phyloP scores from a whole-genome alignment of 2,329 filamentous ascomycete species.

The Aulographum hederae region DNA sequence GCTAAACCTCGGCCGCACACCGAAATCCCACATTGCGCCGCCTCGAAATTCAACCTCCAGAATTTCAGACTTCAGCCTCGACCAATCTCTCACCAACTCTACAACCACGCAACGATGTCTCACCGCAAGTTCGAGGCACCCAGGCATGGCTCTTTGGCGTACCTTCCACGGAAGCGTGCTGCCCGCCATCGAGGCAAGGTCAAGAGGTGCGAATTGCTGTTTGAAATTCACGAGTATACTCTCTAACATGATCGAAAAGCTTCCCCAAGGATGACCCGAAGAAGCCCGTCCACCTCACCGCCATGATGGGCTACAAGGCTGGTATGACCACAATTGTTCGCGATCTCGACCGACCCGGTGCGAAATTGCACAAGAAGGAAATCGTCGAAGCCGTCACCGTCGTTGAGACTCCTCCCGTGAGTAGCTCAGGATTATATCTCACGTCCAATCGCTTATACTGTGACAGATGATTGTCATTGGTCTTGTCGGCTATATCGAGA shows the following conservation, averaged over 20 bases:
- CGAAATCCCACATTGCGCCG: no score
- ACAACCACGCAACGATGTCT: conserved; percentile 21
- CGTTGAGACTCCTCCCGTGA: conserved; percentile 36
- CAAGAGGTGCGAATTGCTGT: conserved; percentile 52
- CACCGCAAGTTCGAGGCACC: conserved; percentile 69
- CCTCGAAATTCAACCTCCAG: no score
- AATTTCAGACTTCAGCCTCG: no score
- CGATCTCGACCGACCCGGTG: conserved; percentile 95
- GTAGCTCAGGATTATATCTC: conserved; percentile 45
- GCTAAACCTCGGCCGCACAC: no score
- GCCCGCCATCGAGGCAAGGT: conserved; percentile 92
- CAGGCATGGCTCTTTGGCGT: conserved; percentile 63
- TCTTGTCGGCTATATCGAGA: conserved; percentile 99
- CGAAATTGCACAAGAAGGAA: conserved; percentile 86
- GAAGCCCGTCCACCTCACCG: conserved; percentile 98
- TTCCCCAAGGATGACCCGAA: conserved; percentile 99
- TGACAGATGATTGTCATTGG: conserved; percentile 99
- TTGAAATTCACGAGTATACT: conserved; percentile 8
- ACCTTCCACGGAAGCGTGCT: conserved; percentile 58
- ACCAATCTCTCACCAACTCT: no score
- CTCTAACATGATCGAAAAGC: conserved; percentile 30
- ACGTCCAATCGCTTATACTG: conserved; percentile 49
- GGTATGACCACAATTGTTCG: conserved; percentile 99
- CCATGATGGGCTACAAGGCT: conserved; percentile 96
- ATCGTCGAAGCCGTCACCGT: conserved; percentile 24